Evolutionary conservation across 2,329 filamentous ascomycete genomes (phyloP).

Genomic region (Trichoderma afroharzianum): DNA sequence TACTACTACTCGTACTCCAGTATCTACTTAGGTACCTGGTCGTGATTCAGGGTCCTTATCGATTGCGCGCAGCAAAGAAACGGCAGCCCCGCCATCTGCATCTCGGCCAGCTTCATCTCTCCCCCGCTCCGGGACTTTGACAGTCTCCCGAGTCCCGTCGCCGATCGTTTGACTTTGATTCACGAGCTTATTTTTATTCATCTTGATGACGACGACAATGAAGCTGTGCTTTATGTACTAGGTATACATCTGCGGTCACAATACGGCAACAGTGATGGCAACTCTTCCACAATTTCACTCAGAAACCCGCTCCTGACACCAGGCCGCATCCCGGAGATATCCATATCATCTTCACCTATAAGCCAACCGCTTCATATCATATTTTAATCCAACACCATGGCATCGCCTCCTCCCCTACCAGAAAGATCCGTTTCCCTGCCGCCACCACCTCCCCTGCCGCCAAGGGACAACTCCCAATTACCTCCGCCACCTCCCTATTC

Average conservation of each 20-base stretch:
- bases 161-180: neutral
- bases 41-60: neutral
- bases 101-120: neutral
- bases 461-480: neutral
- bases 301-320: neutral
- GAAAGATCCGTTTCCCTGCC: neutral
- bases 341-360: neutral
- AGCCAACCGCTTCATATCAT: neutral
- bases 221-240: neutral
- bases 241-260: no score
- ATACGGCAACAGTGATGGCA: neutral
- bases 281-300: neutral
- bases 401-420: slow-evolving; percentile 1
- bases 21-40: neutral
- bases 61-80: neutral
- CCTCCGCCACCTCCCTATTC: slow-evolving; percentile 16
- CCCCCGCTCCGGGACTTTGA: neutral
- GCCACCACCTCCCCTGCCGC: neutral
- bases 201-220: neutral
- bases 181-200: neutral
- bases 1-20: neutral
- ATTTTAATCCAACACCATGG: neutral
- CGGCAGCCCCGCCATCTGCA: neutral
- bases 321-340: neutral
- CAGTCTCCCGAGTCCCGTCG: neutral